These are phyloP conservation scores for Gnomoniopsis sp. DNA, from an alignment of 2,329 filamentous ascomycete genomes.

Conservation along the genomic window DNA sequence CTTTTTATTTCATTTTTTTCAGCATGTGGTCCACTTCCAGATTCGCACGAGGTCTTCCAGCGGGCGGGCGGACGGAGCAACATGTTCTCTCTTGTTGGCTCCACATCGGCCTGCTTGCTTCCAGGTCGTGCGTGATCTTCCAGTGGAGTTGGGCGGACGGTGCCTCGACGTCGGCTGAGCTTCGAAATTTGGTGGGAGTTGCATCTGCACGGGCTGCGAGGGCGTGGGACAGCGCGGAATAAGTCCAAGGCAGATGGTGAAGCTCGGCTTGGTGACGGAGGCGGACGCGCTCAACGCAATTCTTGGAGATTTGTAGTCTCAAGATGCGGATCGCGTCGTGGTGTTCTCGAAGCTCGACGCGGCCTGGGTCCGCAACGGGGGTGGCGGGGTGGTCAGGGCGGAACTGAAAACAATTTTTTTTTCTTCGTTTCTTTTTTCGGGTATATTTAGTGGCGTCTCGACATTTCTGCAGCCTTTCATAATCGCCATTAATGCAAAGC, in stretches of 20 bases:
- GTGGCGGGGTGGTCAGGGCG: slow-evolving; percentile 5
- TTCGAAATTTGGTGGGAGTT: neutral
- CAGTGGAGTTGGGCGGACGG: slow-evolving; percentile 12
- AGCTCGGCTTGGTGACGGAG: slow-evolving; percentile 10
- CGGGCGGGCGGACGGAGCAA: neutral
- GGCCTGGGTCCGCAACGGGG: slow-evolving; percentile 3
- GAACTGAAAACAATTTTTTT: slow-evolving; percentile 8
- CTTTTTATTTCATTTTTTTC: neutral
- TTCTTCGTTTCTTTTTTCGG: no score
- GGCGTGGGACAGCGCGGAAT: neutral
- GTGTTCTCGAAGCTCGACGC: slow-evolving; percentile 11
- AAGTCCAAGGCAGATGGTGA: neutral
- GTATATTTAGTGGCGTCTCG: neutral
- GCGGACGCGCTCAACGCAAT: slow-evolving; percentile 11
- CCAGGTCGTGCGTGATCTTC: neutral
- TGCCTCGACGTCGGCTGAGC: slow-evolving; percentile 10
- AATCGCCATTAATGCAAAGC: neutral
- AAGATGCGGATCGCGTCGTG: slow-evolving; percentile 7
- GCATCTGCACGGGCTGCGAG: neutral
- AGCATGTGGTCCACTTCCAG: neutral
- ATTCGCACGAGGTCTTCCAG: neutral
- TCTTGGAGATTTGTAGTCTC: neutral
- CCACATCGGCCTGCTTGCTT: neutral
- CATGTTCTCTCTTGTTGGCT: neutral
- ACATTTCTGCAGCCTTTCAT: neutral